A percentile compares a stretch with the other conserved stretches of the same genome.
Conservation (phyloP, 1,284 basidiomycete species). For the Wolfiporia cocos region DNA sequence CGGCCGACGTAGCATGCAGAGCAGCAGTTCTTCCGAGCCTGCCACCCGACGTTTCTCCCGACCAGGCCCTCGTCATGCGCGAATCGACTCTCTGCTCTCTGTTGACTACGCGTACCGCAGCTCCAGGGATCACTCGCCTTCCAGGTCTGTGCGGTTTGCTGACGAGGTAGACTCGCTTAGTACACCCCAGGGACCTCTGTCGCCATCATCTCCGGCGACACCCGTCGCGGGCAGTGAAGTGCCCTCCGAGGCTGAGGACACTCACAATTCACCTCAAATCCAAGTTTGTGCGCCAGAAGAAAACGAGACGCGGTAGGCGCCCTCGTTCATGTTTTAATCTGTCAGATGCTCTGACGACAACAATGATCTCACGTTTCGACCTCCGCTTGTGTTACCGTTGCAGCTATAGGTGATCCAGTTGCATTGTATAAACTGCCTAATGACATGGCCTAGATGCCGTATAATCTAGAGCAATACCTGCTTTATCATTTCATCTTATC, state of each 20-base stretch:
- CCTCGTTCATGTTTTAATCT: too few species aligned
- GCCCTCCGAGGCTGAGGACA: slow-evolving; percentile 13
- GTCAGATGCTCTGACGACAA: too few species aligned
- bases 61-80: slow-evolving; percentile 16
- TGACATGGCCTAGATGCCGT: slow-evolving; percentile 4
- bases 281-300: slow-evolving; percentile 19
- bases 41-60: slow-evolving; percentile 14
- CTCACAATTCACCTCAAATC: slow-evolving; percentile 15
- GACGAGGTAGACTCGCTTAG: slow-evolving; percentile 25
- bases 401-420: not conserved
- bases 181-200: slow-evolving; percentile 19
- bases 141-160: slow-evolving; percentile 33
- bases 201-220: slow-evolving; percentile 15
- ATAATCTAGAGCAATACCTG: slow-evolving; percentile 5
- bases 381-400: not conserved
- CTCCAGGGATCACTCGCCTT: slow-evolving; percentile 40
- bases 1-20: slow-evolving; percentile 10
- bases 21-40: slow-evolving; percentile 3
- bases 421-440: slow-evolving; percentile 9
- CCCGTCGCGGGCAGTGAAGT: slow-evolving; percentile 14
- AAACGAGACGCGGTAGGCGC: slow-evolving; percentile 2
- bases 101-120: slow-evolving; percentile 16
- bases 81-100: slow-evolving; percentile 30
- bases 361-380: too few species aligned
- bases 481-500: not conserved